phyloP scores from a whole-genome alignment of 2,329 filamentous ascomycete species.

The Leptographium flavum region DNA sequence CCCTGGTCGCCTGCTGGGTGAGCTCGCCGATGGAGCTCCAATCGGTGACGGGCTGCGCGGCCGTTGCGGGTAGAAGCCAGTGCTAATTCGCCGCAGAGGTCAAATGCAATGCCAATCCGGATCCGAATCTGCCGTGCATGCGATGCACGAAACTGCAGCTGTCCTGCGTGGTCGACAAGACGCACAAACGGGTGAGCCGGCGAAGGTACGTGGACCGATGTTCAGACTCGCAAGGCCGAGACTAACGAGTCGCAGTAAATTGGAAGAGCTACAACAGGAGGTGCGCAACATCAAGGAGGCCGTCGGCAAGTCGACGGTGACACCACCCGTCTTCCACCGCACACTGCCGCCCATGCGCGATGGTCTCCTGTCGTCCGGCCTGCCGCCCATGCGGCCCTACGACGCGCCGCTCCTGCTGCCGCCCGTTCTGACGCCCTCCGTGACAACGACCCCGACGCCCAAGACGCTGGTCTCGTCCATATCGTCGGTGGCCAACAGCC shows the following conservation, averaged over 20 bases:
- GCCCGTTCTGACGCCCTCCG: slow-evolving; percentile 9
- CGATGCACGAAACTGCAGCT: slow-evolving; percentile 12
- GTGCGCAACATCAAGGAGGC: slow-evolving; percentile 39
- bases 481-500: background rate
- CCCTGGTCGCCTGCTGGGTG: background rate
- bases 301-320: slow-evolving; percentile 19
- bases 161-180: slow-evolving; percentile 12
- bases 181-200: slow-evolving; percentile 12
- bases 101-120: slow-evolving; percentile 11
- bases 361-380: slow-evolving; percentile 6
- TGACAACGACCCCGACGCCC: slow-evolving; percentile 10
- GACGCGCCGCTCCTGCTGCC: slow-evolving; percentile 10
- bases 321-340: slow-evolving; percentile 10
- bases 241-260: no score
- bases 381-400: slow-evolving; percentile 11
- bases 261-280: slow-evolving; percentile 40
- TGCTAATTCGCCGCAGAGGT: slow-evolving; percentile 8
- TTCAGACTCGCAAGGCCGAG: no score
- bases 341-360: slow-evolving; percentile 11
- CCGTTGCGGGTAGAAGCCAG: background rate
- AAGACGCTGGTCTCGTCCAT: slow-evolving; percentile 4
- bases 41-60: background rate
- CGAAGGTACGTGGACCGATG: slow-evolving; percentile 7
- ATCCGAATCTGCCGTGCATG: slow-evolving; percentile 10
- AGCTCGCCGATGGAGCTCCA: no score